phyloP scores from a whole-genome alignment of 495 filamentous ascomycete species.

The Talaromyces ruber region DNA sequence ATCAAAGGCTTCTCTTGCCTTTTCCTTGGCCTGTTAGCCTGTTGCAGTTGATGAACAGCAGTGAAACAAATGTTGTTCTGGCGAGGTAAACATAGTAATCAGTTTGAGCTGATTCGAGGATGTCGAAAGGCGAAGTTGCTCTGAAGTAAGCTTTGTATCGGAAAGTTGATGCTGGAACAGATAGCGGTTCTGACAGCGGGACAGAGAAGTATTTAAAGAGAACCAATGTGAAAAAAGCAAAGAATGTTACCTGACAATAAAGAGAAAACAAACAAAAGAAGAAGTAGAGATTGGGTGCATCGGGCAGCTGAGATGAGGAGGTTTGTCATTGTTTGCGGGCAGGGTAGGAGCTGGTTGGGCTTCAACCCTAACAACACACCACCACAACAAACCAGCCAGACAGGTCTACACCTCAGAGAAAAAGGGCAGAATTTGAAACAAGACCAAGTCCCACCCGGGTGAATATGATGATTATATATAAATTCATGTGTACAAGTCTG shows the following conservation, averaged over 20 bases:
- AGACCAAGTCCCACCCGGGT: neutral
- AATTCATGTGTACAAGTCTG: neutral
- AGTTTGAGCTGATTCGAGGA: neutral
- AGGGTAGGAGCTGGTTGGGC: slow-evolving; percentile 1
- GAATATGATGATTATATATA: neutral
- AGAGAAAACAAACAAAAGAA: neutral
- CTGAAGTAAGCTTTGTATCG: neutral
- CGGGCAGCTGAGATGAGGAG: neutral
- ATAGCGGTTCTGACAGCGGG: neutral
- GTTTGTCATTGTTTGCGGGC: neutral
- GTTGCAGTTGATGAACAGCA: neutral
- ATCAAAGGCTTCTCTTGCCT: neutral
- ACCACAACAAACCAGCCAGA: neutral
- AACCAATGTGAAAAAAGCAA: neutral
- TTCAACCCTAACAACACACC: neutral
- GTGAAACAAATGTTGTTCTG: neutral
- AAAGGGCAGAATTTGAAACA: neutral
- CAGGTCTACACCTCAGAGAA: neutral
- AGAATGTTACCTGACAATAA: neutral
- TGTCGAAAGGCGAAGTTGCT: neutral
- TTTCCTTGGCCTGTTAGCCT: neutral
- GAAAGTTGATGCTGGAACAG: neutral
- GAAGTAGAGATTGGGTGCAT: neutral
- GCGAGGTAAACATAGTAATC: neutral
- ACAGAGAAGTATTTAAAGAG: neutral